Percentiles rank a stretch among this genome's conserved stretches.
Evolutionary conservation across 2,329 filamentous ascomycete species (phyloP).

Genomic region (Neurospora sp.): DNA sequence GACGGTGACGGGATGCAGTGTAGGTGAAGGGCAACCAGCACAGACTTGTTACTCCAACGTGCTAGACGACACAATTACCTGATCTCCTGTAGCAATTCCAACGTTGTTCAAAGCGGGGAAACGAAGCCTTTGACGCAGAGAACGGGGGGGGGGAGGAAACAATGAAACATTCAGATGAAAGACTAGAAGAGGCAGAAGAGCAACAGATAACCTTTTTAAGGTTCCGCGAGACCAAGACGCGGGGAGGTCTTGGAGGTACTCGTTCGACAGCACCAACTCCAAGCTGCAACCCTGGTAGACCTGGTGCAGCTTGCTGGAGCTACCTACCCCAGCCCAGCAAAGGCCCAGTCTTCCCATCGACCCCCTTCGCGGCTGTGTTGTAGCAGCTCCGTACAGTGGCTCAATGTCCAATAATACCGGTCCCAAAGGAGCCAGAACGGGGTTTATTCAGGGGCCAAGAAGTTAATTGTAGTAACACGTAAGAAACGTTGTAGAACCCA

Average conservation of each 20-base stretch:
- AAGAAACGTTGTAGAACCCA: background rate
- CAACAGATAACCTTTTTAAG: background rate
- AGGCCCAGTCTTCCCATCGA: background rate
- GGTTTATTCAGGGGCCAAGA: background rate
- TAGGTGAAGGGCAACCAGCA: background rate
- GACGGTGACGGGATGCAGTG: background rate
- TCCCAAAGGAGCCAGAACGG: background rate
- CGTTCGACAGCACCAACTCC: background rate
- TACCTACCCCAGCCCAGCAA: background rate
- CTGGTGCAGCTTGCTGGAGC: background rate
- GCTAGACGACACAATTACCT: background rate
- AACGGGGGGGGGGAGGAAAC: background rate
- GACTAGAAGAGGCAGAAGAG: background rate
- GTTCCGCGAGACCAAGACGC: background rate
- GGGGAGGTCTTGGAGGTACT: background rate
- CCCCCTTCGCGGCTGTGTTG: background rate
- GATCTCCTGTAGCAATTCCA: background rate
- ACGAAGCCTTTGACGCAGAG: background rate
- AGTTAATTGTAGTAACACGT: conserved; percentile 6
- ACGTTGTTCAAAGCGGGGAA: background rate
- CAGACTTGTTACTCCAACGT: background rate
- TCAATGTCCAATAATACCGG: background rate
- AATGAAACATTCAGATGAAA: background rate
- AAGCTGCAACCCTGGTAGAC: background rate
- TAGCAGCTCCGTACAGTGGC: background rate